phyloP scores from a whole-genome alignment of 2,329 filamentous ascomycete genomes.

The Zymoseptoria passerinii region DNA sequence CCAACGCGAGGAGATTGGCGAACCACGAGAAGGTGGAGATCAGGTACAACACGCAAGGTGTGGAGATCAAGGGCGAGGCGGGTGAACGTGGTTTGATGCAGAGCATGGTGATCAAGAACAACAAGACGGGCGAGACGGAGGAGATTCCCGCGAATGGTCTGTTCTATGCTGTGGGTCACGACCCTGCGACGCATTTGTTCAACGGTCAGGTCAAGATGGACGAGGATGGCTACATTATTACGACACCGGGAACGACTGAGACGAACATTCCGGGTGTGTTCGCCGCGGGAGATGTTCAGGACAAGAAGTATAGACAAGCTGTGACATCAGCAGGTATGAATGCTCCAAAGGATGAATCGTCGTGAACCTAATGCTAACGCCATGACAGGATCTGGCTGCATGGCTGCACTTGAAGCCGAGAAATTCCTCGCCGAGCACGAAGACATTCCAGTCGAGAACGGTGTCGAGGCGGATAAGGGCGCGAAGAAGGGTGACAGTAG shows the following conservation, averaged over 20 bases:
- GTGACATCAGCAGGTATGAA: slow-evolving; percentile 86
- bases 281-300: slow-evolving; percentile 94
- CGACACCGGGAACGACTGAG: slow-evolving; percentile 76
- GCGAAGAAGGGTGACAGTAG: slow-evolving; percentile 44
- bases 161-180: slow-evolving; percentile 96
- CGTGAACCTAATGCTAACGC: slow-evolving; percentile 9
- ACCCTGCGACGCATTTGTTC: slow-evolving; percentile 83
- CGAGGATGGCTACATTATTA: slow-evolving; percentile 82
- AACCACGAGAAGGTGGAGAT: slow-evolving; percentile 85
- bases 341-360: neutral
- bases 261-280: slow-evolving; percentile 91
- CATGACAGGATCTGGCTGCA: slow-evolving; percentile 71
- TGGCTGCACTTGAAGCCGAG: slow-evolving; percentile 92
- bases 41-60: slow-evolving; percentile 71
- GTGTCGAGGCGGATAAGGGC: slow-evolving; percentile 43
- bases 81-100: slow-evolving; percentile 73
- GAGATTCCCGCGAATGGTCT: slow-evolving; percentile 83
- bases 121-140: slow-evolving; percentile 65
- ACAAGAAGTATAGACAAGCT: slow-evolving; percentile 95
- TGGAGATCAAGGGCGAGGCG: slow-evolving; percentile 76
- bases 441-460: slow-evolving; percentile 46
- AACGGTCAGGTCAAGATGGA: slow-evolving; percentile 86
- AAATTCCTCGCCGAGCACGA: slow-evolving; percentile 79
- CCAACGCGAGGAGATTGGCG: slow-evolving; percentile 81
- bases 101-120: slow-evolving; percentile 75